Conservation (phyloP, 164 flowering plant genomes). For the Protea cynaroides region DNA sequence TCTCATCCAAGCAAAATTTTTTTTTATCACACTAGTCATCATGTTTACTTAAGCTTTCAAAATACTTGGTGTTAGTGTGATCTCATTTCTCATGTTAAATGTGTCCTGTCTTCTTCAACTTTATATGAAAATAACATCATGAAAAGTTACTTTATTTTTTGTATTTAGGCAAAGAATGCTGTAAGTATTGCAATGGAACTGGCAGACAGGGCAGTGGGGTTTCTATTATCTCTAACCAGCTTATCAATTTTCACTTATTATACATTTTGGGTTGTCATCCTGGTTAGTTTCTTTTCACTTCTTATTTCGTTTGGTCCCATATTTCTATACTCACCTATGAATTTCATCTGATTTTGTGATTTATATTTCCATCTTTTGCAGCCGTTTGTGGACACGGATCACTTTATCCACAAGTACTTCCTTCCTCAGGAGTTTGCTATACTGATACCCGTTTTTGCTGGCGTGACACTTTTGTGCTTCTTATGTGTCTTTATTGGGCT, state of each 20-base stretch:
- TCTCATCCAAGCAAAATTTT: too few relatives aligned
- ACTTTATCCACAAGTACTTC: constrained; percentile 85
- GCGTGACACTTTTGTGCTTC: constrained; percentile 60
- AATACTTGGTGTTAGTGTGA: too few relatives aligned
- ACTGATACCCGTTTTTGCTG: constrained; percentile 80
- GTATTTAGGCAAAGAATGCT: constrained; percentile 11
- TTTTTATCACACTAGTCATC: too few relatives aligned
- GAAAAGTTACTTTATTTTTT: too few relatives aligned
- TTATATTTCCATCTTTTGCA: constrained; percentile 25
- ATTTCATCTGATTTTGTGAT: not conserved
- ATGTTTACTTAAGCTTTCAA: too few relatives aligned
- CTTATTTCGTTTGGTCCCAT: constrained; percentile 3
- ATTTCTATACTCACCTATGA: not conserved
- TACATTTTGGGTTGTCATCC: constrained; percentile 92
- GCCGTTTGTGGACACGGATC: constrained; percentile 94
- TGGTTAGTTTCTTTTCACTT: constrained; percentile 51
- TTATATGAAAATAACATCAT: too few relatives aligned
- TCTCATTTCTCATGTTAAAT: too few relatives aligned
- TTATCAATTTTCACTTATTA: constrained; percentile 90
- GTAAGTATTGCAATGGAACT: constrained; percentile 49
- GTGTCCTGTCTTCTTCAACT: too few relatives aligned
- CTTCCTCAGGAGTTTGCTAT: constrained; percentile 84
- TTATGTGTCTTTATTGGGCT: constrained; percentile 64
- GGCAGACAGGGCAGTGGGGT: constrained; percentile 82
- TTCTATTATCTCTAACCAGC: constrained; percentile 60